A percentile compares a stretch with the other conserved stretches of the same genome.
Conservation (phyloP, 441 rosid genomes). For the Adansonia grandidieri region DNA sequence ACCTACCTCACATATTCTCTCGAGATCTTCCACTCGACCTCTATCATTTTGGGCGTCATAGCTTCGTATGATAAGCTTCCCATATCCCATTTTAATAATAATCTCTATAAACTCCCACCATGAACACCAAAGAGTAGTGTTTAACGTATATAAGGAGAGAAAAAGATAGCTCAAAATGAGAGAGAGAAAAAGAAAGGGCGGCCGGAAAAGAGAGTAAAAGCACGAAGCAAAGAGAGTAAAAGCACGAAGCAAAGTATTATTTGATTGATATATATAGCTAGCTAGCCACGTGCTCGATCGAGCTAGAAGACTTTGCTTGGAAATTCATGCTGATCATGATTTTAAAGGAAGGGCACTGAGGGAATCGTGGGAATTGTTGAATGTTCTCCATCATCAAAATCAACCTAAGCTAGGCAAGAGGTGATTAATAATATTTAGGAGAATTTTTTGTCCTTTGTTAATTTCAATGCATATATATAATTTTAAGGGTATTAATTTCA, state of each 20-base stretch:
- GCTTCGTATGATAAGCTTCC: constrained; percentile 49
- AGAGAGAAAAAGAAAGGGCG: not conserved
- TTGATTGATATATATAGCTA: not conserved
- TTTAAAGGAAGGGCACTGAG: constrained; percentile 20
- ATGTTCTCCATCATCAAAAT: constrained; percentile 42
- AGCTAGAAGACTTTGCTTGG: constrained; percentile 3
- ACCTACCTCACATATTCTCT: constrained; percentile 76
- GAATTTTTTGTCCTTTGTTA: not conserved
- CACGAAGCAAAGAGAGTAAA: not conserved
- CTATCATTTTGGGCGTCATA: constrained; percentile 59
- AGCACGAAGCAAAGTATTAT: not conserved
- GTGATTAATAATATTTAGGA: constrained; percentile 32
- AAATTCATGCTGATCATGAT: constrained; percentile 23
- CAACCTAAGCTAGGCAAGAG: constrained; percentile 35
- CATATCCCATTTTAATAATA: constrained; percentile 32
- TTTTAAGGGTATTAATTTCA: not conserved
- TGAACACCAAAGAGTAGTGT: not conserved
- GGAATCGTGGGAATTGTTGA: constrained; percentile 32
- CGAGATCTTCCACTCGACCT: constrained; percentile 55
- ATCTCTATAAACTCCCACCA: constrained; percentile 3
- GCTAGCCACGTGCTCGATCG: not conserved
- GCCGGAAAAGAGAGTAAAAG: not conserved
- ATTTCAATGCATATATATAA: too few species aligned
- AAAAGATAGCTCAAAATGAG: not conserved
- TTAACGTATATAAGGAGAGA: not conserved